Evolutionary conservation across 345 rosid genomes (phyloP), one percentile per base, ranked within the genome.

Genomic region (Euphorbia lathyris): DNA sequence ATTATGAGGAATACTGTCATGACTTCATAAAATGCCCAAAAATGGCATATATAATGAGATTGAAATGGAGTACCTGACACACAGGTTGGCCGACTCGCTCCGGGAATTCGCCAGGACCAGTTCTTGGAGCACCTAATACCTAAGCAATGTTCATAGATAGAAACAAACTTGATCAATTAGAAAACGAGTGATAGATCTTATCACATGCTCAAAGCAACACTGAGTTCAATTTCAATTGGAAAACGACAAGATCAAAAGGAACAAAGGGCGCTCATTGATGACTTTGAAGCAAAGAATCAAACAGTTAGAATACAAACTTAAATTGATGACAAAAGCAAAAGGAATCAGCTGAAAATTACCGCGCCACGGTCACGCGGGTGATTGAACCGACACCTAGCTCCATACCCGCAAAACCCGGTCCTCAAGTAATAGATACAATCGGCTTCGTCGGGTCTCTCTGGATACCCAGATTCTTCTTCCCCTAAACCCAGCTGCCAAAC

Each of bases 331-430:
- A 65, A 65, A 65, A 3, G 1, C 5, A 53, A 26, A 22, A 27
- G 6, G 38, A 13, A 57, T 10, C 10, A 47, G n/a, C 19, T 38
- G 23, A 62, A 61, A 34, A 52, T 82, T 89, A 95, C 99, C 89
- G 74, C 75, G 61, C 74, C 76, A 52, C 91, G 90, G 78, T 92
- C 90, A 56, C 82, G 92, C 42, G 99, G 98, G 75, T 95, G 99
- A 77, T 95, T 95, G 87, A 82, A 95, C 81, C 96, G 96, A 86
- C 99, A 95, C 81, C 94, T 83, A 0, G 86, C 61, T 29, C 98
- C 94, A 72, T 85, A 92, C 69, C 94, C 89, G 73, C 99, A 95
- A 69, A 59, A 65, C 74, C 99, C 98, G 43, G 97, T 92, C 66
- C 83, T 77, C 85, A 92, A 68, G 74, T 84, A 95, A 83, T 87